phyloP scores from a whole-genome alignment of 2,329 filamentous ascomycete species.

The Ceratocystis lukuohia region DNA sequence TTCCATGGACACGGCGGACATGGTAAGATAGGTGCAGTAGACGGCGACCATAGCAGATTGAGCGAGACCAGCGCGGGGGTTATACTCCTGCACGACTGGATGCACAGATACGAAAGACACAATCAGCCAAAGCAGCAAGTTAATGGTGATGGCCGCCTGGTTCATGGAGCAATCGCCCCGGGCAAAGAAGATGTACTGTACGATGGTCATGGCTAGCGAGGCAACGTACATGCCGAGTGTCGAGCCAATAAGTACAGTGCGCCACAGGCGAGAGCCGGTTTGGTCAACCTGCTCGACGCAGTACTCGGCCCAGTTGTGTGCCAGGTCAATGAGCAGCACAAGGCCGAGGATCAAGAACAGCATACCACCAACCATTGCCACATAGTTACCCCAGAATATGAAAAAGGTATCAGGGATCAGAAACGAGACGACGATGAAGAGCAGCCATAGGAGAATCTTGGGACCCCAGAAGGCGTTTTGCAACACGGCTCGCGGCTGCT shows the following conservation, averaged over 20 bases:
- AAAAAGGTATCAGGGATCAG: constrained; percentile 93
- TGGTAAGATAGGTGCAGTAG: constrained; percentile 97
- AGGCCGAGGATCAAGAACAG: constrained; percentile 87
- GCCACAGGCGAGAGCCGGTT: constrained; percentile 73
- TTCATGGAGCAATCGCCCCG: constrained; percentile 78
- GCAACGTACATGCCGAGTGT: constrained; percentile 87
- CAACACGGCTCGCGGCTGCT: constrained; percentile 71
- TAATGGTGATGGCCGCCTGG: constrained; percentile 88
- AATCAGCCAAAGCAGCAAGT: constrained; percentile 67
- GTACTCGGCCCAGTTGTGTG: constrained; percentile 94
- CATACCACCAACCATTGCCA: constrained; percentile 77
- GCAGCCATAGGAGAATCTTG: constrained; percentile 82
- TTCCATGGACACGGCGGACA: constrained; percentile 98
- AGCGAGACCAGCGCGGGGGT: constrained; percentile 86
- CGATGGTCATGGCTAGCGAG: constrained; percentile 81
- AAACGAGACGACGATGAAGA: constrained; percentile 79
- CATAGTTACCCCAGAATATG: constrained; percentile 88
- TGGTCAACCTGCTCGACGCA: constrained; percentile 89
- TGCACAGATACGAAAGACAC: constrained; percentile 81
- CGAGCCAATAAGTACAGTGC: constrained; percentile 75
- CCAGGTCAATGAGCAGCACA: constrained; percentile 83
- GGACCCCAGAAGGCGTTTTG: constrained; percentile 99
- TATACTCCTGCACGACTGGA: constrained; percentile 77
- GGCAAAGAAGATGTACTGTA: constrained; percentile 97
- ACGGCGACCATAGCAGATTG: constrained; percentile 94